Conservation (phyloP, 2,329 filamentous ascomycete species). For the Exophiala calicioides region DNA sequence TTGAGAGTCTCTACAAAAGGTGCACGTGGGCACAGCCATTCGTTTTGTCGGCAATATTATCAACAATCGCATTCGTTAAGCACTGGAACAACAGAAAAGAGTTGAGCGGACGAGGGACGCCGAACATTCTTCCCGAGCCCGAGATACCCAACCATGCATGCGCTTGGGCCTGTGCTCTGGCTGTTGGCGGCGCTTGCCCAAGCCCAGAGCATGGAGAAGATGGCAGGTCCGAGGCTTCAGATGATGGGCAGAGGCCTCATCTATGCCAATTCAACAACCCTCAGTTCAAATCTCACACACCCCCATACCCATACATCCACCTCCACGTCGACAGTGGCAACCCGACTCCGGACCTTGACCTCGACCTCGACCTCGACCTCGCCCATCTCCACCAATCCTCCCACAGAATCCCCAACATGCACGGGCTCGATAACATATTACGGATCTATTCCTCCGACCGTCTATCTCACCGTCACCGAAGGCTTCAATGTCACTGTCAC, state of each 20-base stretch:
- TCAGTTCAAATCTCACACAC: background rate
- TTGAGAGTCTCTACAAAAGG: slow-evolving; percentile 5
- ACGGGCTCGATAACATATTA: slow-evolving; percentile 26
- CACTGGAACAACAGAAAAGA: too few relatives aligned
- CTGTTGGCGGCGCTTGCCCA: slow-evolving; percentile 4
- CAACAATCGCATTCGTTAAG: slow-evolving; percentile 11
- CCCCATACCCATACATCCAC: background rate
- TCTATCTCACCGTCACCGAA: slow-evolving; percentile 29
- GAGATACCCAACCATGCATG: slow-evolving; percentile 14
- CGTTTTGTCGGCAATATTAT: slow-evolving; percentile 7
- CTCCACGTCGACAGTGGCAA: background rate
- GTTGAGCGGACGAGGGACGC: slow-evolving; percentile 10
- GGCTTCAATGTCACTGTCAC: slow-evolving; percentile 26
- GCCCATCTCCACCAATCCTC: slow-evolving; percentile 1
- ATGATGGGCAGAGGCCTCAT: slow-evolving; percentile 7
- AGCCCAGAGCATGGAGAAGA: slow-evolving; percentile 8
- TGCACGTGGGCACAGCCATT: slow-evolving; percentile 16
- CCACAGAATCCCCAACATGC: slow-evolving; percentile 17
- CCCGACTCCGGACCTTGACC: background rate
- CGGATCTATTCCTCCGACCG: slow-evolving; percentile 27
- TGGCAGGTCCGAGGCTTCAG: slow-evolving; percentile 9
- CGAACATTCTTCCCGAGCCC: too few relatives aligned
- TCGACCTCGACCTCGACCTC: background rate
- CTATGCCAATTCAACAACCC: slow-evolving; percentile 18
- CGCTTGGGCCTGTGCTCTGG: slow-evolving; percentile 12